These are phyloP conservation scores for Leishmania tarentolae DNA, from an alignment of 208 protist species.

Conservation along the genomic window DNA sequence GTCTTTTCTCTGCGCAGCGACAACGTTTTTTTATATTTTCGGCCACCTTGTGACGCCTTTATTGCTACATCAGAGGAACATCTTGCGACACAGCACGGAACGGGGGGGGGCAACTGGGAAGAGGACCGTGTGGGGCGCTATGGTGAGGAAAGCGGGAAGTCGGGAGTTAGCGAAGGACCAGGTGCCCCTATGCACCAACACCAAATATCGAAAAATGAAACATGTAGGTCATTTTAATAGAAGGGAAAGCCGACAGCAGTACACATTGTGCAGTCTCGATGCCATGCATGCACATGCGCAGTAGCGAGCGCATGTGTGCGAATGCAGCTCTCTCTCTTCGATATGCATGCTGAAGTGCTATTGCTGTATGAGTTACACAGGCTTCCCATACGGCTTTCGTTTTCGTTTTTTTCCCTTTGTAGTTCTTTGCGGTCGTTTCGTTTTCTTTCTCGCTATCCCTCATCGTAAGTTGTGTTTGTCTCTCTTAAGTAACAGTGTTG, in stretches of 20 bases:
- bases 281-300: neutral
- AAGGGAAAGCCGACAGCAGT: neutral
- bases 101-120: neutral
- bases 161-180: neutral
- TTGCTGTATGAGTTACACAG: neutral
- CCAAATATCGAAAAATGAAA: neutral
- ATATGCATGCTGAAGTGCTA: neutral
- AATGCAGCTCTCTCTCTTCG: neutral
- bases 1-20: neutral
- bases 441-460: neutral
- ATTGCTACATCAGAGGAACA: neutral
- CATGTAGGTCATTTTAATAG: neutral
- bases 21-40: no score
- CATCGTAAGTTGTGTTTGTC: neutral
- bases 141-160: neutral
- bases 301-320: neutral
- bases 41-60: neutral
- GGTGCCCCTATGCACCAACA: neutral
- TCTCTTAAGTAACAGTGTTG: neutral
- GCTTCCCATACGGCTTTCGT: neutral
- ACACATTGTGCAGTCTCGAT: neutral
- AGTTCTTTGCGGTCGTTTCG: neutral
- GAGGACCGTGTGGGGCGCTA: neutral
- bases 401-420: neutral
- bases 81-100: neutral